Evolutionary conservation across 352 stramenopile species (phyloP).

Genomic region (Pythium plurisporium): DNA sequence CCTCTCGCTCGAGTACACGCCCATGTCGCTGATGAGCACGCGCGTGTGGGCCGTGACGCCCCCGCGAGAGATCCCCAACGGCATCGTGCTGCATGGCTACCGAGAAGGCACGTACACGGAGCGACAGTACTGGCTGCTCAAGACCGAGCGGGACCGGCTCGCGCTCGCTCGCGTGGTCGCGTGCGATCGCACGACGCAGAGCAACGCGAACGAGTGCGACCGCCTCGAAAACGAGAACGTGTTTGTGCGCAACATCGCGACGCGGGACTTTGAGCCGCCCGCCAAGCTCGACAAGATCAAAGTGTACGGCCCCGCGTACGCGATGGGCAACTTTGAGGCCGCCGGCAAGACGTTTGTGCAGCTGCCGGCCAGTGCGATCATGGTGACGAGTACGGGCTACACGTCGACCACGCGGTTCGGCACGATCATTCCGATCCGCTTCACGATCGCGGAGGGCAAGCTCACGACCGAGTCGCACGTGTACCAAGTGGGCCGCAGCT

Average conservation of each 20-base stretch:
- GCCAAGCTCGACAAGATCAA: constrained; percentile 20
- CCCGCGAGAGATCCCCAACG: background rate
- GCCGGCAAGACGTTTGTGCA: constrained; percentile 18
- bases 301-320: constrained; percentile 17
- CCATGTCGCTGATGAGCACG: constrained; percentile 17
- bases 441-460: constrained; percentile 2
- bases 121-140: constrained; percentile 14
- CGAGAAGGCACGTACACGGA: constrained; percentile 21
- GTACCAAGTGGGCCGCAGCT: constrained; percentile 14
- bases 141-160: constrained; percentile 9
- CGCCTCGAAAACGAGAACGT: constrained; percentile 14
- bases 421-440: constrained; percentile 14
- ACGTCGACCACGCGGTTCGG: constrained; percentile 14
- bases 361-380: constrained; percentile 12
- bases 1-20: constrained; percentile 14
- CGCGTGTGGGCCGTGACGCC: constrained; percentile 6
- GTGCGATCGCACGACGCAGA: constrained; percentile 17
- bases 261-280: constrained; percentile 13
- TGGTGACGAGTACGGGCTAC: constrained; percentile 20
- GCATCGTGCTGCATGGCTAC: constrained; percentile 9
- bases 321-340: constrained; percentile 21
- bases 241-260: constrained; percentile 14
- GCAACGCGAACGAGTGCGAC: constrained; percentile 22
- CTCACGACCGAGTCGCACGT: constrained; percentile 14
- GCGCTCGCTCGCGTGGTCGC: constrained; percentile 4